These are phyloP conservation scores for Mortierella claussenii DNA, from an alignment of 192 early-diverging fungal genomes.

Conservation along the genomic window DNA sequence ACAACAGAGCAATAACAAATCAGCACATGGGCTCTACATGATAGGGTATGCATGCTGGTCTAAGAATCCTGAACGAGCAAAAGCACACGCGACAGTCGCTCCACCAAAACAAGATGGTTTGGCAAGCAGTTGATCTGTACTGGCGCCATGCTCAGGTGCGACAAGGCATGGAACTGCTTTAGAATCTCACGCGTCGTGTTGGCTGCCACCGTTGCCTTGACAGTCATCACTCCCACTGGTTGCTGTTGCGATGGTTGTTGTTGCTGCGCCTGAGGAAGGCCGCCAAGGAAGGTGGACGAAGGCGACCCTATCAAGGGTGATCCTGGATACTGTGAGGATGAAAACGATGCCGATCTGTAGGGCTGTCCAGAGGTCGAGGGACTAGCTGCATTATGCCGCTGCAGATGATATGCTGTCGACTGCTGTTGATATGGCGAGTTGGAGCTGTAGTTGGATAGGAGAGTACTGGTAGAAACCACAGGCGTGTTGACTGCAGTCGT, in stretches of 20 bases:
- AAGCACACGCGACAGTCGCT: slow-evolving; percentile 59
- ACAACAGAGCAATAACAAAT: neutral
- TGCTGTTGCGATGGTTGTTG: neutral
- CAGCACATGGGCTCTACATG: neutral
- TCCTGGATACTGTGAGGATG: slow-evolving; percentile 8
- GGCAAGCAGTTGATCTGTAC: slow-evolving; percentile 61
- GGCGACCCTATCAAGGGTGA: slow-evolving; percentile 20
- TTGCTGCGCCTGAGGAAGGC: slow-evolving; percentile 1
- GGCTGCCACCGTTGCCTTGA: slow-evolving; percentile 33
- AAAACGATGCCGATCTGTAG: neutral
- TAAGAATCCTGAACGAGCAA: slow-evolving; percentile 44
- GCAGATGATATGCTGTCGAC: slow-evolving; percentile 30
- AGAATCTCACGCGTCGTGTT: slow-evolving; percentile 60
- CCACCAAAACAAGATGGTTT: slow-evolving; percentile 58
- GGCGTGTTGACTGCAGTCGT: neutral
- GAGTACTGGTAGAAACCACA: neutral
- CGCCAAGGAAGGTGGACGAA: neutral
- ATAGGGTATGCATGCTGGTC: no score
- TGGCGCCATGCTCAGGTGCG: slow-evolving; percentile 56
- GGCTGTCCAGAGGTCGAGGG: slow-evolving; percentile 5
- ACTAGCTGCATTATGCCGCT: slow-evolving; percentile 3
- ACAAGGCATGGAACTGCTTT: slow-evolving; percentile 62
- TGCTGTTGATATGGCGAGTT: slow-evolving; percentile 14
- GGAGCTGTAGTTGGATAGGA: neutral
- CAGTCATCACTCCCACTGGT: neutral